Percentiles rank a stretch among this genome's conserved stretches.
Evolutionary conservation across 805 yeast genomes (phyloP).

Genomic region (Suhomyces vadensis): DNA sequence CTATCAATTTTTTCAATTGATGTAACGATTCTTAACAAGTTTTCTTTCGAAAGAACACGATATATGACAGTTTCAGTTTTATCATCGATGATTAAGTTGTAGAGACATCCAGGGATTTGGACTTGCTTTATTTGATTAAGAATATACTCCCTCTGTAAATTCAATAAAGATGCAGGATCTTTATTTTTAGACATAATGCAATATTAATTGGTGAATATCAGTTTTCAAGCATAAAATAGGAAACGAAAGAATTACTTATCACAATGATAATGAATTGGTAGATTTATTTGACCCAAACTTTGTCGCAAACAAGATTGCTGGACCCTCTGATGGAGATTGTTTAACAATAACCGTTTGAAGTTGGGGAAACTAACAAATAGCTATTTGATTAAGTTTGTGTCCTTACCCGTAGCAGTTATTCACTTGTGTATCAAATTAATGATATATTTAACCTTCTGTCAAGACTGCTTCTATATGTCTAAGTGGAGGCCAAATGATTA

Average conservation of each 20-base stretch:
- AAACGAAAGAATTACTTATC: no score
- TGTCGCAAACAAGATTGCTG: no score
- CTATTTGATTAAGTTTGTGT: no score
- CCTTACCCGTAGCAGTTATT: background rate
- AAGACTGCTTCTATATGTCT: background rate
- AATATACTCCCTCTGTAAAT: slow-evolving; percentile 31
- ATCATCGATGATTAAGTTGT: slow-evolving; percentile 54
- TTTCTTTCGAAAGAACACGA: slow-evolving; percentile 49
- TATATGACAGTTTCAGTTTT: slow-evolving; percentile 50
- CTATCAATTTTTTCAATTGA: slow-evolving; percentile 67
- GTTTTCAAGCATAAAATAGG: background rate
- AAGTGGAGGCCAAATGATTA: background rate
- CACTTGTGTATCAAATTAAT: background rate
- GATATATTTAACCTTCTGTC: background rate
- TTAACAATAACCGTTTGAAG: no score
- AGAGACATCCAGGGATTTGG: slow-evolving; percentile 32
- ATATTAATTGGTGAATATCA: background rate
- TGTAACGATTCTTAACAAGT: slow-evolving; percentile 54
- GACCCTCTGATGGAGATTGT: no score
- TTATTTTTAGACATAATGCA: slow-evolving; percentile 18
- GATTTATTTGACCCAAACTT: no score
- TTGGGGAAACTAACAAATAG: no score
- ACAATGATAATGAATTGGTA: no score
- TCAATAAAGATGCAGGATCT: slow-evolving; percentile 30
- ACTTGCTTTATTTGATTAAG: slow-evolving; percentile 31